Evolutionary conservation across 2,329 filamentous ascomycete species (phyloP), one percentile per base, ranked within the genome.

Genomic region (Ascochyta koolunga): DNA sequence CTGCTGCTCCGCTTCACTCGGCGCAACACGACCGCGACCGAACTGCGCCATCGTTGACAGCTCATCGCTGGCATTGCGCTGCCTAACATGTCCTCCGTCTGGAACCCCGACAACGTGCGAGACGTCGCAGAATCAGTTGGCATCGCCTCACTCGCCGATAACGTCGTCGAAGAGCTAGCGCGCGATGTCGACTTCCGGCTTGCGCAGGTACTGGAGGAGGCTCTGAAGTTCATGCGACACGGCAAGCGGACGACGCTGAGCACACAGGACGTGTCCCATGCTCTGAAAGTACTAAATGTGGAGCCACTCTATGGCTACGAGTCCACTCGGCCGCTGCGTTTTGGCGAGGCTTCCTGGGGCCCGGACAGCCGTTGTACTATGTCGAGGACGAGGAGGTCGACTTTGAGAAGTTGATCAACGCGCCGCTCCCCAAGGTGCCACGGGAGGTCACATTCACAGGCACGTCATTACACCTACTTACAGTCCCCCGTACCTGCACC

Each of bases 401-500:
- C 76, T 98, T 99, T 71, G 95, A 99, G 79, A 98, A 98, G 80
- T 81, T 99, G 63, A 97, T 99, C 73, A 99, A 99, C 78, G 92
- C 92, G 61, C 91, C 95, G 4, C 78, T 99, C 62, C 95, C 95
- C 22, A 97, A 96, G 76, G 93, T 99, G 25, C 95, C 95, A 29
- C 84, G 93, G 43, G 95, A 99, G 75, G 89, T 95, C 67, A 91
- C 87, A 57, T 93, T 97, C 71, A 98, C 93, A 35, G 89, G 91
- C 93, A 79, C 51, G 82, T 36, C 21, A 21, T 38, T 18, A 22
- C 44, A 27, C 39, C 13, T 25, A 11, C 13, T 48, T 27, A 13
- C n/a, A 18, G 19, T 15, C 37, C 36, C n/a, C 38, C 35, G 25
- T 37, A 24, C 27, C 54, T 29, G 40, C 35, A 18, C 13, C 18